phyloP scores from a whole-genome alignment of 257 asterid genomes.

The Plantago elongata region DNA sequence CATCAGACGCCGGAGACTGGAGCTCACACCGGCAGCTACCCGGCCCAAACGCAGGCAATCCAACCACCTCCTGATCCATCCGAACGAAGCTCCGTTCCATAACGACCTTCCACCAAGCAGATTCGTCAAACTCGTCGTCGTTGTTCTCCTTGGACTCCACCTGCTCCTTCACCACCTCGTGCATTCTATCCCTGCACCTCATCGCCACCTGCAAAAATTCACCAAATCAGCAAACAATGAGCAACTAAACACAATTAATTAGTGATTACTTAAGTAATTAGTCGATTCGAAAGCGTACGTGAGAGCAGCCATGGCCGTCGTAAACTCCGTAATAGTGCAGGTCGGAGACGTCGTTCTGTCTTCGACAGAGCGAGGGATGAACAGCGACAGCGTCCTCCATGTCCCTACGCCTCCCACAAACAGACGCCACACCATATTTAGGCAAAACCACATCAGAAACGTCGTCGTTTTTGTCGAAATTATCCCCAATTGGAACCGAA shows the following conservation, averaged over 20 bases:
- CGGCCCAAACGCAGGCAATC: conserved; percentile 35
- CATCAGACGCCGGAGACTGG: conserved; percentile 56
- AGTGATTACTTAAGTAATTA: not conserved
- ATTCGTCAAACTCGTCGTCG: not conserved
- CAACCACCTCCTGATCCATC: conserved; percentile 43
- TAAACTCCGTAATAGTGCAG: conserved; percentile 64
- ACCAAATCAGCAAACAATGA: not conserved
- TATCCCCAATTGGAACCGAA: not conserved
- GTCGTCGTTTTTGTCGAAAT: not conserved
- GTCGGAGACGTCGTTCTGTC: conserved; percentile 10
- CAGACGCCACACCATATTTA: conserved; percentile 53
- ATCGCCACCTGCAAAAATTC: conserved; percentile 49
- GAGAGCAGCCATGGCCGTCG: conserved; percentile 90
- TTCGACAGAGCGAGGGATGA: conserved; percentile 45
- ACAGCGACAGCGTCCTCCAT: conserved; percentile 80
- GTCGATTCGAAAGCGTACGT: conserved; percentile 28
- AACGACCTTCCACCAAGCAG: conserved; percentile 37
- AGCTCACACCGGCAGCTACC: conserved; percentile 64
- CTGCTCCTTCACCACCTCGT: conserved; percentile 66
- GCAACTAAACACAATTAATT: not conserved
- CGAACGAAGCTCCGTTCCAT: conserved; percentile 68
- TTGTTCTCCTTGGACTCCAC: conserved; percentile 13
- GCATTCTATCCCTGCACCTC: conserved; percentile 60
- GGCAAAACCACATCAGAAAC: conserved; percentile 19
- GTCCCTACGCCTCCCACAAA: conserved; percentile 65